Percentiles rank a stretch among this genome's conserved stretches.
Evolutionary conservation across 192 early-diverging fungal genomes (phyloP).

Genomic region (Pilaira anomala): DNA sequence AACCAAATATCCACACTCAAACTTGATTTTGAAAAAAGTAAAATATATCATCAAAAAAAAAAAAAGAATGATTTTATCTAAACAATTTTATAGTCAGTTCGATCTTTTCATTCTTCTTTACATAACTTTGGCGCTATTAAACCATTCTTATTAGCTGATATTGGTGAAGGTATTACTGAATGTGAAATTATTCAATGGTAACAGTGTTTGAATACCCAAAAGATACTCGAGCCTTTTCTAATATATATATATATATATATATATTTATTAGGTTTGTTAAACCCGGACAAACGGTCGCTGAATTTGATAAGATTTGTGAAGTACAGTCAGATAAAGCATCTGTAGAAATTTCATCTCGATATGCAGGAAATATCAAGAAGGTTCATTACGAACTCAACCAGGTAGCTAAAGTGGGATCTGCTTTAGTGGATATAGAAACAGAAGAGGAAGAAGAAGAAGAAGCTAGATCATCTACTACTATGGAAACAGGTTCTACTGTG

Average conservation of each 20-base stretch:
- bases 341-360: conserved; percentile 97
- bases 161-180: conserved; percentile 98
- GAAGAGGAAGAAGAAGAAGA: conserved; percentile 26
- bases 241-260: not conserved
- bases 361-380: conserved; percentile 78
- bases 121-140: conserved; percentile 29
- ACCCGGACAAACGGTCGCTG: conserved; percentile 79
- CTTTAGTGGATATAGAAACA: conserved; percentile 54
- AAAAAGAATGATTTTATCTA: too few species aligned
- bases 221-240: not conserved
- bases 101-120: too few species aligned
- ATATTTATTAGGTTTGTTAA: conserved; percentile 79
- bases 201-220: not conserved
- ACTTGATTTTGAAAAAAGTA: too few species aligned
- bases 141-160: conserved; percentile 90
- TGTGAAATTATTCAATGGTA: conserved; percentile 98
- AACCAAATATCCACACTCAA: too few species aligned
- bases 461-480: too few species aligned
- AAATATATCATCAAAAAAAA: too few species aligned
- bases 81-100: too few species aligned
- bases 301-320: conserved; percentile 95
- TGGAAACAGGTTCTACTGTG: too few species aligned
- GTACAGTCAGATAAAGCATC: conserved; percentile 98
- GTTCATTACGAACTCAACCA: conserved; percentile 82
- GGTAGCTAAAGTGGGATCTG: conserved; percentile 88